phyloP scores from a whole-genome alignment of 1,284 basidiomycete genomes.

The Malassezia equina region DNA sequence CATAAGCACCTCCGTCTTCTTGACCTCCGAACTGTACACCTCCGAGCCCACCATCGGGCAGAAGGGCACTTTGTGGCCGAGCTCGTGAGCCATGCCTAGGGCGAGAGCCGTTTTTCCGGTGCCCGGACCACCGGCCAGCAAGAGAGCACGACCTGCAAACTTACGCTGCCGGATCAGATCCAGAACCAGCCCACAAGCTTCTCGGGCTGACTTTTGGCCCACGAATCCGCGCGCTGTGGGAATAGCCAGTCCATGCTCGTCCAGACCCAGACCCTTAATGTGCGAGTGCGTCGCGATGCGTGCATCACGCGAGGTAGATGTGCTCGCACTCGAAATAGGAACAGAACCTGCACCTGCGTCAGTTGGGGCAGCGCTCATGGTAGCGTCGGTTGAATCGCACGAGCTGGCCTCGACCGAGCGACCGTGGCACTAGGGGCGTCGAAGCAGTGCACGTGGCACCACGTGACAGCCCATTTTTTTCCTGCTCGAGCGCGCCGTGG shows the following conservation, averaged over 20 bases:
- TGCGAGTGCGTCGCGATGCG: conserved; percentile 82
- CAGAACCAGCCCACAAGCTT: conserved; percentile 86
- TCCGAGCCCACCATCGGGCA: conserved; percentile 97
- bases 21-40: conserved; percentile 92
- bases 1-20: conserved; percentile 97
- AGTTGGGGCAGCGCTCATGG: conserved; percentile 3
- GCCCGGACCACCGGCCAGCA: conserved; percentile 79
- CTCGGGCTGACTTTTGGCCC: conserved; percentile 77
- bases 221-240: conserved; percentile 68
- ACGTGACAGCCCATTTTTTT: conserved; percentile 12
- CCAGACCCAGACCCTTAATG: conserved; percentile 88
- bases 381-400: not conserved
- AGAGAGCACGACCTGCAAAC: conserved; percentile 78
- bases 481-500: not conserved
- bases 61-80: conserved; percentile 89
- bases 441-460: conserved; percentile 3
- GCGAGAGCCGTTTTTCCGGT: conserved; percentile 94
- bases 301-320: conserved; percentile 26
- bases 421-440: not conserved
- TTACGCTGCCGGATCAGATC: conserved; percentile 78
- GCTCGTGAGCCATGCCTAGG: conserved; percentile 81
- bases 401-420: not conserved
- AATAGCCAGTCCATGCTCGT: conserved; percentile 68
- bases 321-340: conserved; percentile 7
- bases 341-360: conserved; percentile 7